Evolutionary conservation across 2,329 filamentous ascomycete species (phyloP).

Genomic region (Penicillium sp.): DNA sequence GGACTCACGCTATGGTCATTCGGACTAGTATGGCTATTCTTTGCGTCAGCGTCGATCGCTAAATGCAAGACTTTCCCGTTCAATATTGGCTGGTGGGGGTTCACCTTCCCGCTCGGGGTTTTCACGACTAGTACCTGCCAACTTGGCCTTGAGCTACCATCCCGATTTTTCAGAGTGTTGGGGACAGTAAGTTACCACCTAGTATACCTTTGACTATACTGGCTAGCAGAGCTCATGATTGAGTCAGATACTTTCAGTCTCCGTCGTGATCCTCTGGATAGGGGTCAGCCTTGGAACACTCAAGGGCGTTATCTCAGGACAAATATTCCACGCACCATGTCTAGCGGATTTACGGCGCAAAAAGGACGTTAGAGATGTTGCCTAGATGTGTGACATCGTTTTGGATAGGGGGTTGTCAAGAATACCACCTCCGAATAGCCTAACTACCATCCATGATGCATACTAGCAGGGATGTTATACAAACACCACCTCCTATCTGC

Average conservation of each 20-base stretch:
- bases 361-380: slow-evolving; percentile 23
- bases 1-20: slow-evolving; percentile 47
- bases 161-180: slow-evolving; percentile 60
- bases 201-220: not conserved
- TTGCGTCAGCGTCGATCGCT: slow-evolving; percentile 43
- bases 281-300: slow-evolving; percentile 58
- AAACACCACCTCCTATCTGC: not conserved
- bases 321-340: slow-evolving; percentile 61
- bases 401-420: not conserved
- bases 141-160: slow-evolving; percentile 57
- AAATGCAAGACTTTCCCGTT: slow-evolving; percentile 55
- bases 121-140: slow-evolving; percentile 54
- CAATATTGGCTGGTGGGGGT: slow-evolving; percentile 69
- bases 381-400: slow-evolving; percentile 25
- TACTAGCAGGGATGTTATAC: not conserved
- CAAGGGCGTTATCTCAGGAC: slow-evolving; percentile 53
- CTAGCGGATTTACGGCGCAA: slow-evolving; percentile 43
- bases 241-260: slow-evolving; percentile 52
- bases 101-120: slow-evolving; percentile 64
- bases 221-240: not conserved
- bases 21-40: slow-evolving; percentile 47
- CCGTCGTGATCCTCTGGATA: slow-evolving; percentile 62
- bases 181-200: slow-evolving; percentile 50
- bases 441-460: not conserved
- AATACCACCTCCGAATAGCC: not conserved